phyloP scores from a whole-genome alignment of 257 asterid species.

The Solanum microdontum region DNA sequence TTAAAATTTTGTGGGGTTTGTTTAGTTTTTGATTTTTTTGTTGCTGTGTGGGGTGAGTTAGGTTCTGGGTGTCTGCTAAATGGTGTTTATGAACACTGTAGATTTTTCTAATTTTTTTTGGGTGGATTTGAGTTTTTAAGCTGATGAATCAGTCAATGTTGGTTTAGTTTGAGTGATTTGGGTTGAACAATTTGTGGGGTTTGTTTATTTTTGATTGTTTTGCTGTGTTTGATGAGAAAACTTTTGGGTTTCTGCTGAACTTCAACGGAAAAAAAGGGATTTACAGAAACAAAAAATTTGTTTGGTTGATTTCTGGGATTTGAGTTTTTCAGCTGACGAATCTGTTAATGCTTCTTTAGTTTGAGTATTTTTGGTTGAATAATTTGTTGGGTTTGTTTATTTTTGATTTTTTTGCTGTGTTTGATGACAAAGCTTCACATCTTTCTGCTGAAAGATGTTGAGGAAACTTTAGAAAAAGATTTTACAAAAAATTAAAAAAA shows the following conservation, averaged over 20 bases:
- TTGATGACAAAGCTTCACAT: not conserved
- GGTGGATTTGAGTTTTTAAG: not conserved
- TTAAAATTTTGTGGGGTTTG: not conserved
- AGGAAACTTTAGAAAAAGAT: not conserved
- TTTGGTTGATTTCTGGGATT: not conserved
- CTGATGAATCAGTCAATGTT: not conserved
- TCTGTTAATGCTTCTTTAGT: not conserved
- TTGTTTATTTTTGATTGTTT: not conserved
- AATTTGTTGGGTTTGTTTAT: not conserved
- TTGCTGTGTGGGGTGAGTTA: not conserved
- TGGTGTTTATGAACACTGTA: not conserved
- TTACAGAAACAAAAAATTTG: not conserved
- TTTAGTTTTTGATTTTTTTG: not conserved
- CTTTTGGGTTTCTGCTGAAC: not conserved
- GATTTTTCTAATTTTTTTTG: not conserved
- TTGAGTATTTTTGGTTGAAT: not conserved
- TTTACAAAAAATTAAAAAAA: not conserved
- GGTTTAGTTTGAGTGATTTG: not conserved
- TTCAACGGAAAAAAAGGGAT: not conserved
- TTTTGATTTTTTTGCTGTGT: not conserved
- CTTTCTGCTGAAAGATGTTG: not conserved
- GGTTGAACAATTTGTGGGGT: not conserved
- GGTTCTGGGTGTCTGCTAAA: not conserved
- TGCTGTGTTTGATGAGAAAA: not conserved
- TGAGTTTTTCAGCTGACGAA: not conserved